Conservation (phyloP, 495 filamentous ascomycete genomes). For the Penicillium paradoxum region DNA sequence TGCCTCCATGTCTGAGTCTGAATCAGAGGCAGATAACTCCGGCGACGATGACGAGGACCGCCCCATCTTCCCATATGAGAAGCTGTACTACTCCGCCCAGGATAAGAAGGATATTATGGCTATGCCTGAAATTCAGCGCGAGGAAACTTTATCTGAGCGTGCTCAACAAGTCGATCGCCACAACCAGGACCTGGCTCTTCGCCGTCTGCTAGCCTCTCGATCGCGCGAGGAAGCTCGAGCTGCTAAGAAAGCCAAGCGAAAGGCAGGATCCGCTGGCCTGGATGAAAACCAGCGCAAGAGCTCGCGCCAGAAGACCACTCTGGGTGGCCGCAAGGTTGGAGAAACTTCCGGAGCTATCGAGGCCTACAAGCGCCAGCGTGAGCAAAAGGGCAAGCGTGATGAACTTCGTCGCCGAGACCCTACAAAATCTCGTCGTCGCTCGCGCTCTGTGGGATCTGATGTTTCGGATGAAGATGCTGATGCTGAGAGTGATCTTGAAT, state of each 20-base stretch:
- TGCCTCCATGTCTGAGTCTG: constrained; percentile 79
- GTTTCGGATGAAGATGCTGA: constrained; percentile 63
- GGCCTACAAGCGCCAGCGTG: constrained; percentile 75
- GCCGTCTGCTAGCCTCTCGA: constrained; percentile 66
- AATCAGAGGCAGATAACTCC: constrained; percentile 50
- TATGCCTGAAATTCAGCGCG: constrained; percentile 85
- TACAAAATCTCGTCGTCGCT: constrained; percentile 47
- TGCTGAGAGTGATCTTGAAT: constrained; percentile 75
- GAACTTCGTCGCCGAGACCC: constrained; percentile 66
- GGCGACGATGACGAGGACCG: constrained; percentile 50
- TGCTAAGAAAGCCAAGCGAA: constrained; percentile 72
- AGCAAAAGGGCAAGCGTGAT: constrained; percentile 67
- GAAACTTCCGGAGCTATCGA: constrained; percentile 74
- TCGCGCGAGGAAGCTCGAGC: constrained; percentile 55
- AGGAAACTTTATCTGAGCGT: constrained; percentile 83
- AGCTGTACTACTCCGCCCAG: constrained; percentile 69
- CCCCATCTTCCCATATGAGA: constrained; percentile 79
- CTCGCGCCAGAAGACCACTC: constrained; percentile 71
- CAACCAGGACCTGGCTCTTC: constrained; percentile 78
- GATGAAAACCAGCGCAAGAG: constrained; percentile 74
- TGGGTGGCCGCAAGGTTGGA: constrained; percentile 73
- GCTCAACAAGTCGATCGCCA: constrained; percentile 74
- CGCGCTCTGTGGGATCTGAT: constrained; percentile 44
- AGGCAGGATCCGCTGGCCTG: constrained; percentile 66
- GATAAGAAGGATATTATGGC: constrained; percentile 81